Base-by-base conservation (phyloP, 2,329 filamentous ascomycete genomes). In the Exophiala oligosperma region DNA sequence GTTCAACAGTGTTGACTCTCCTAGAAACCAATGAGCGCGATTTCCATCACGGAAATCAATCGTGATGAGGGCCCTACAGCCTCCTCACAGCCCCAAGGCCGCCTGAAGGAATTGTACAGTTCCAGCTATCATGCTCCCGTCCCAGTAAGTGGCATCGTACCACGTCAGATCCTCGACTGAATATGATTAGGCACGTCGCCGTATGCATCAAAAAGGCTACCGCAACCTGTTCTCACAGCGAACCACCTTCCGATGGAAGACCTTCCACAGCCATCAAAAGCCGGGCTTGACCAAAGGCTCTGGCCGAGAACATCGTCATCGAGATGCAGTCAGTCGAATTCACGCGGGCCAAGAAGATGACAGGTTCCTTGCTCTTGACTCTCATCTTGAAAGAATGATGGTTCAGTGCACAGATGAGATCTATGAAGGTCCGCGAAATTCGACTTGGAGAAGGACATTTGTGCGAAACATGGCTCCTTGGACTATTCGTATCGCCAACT, bases 361-460 rank as follows among this genome's bases (percentile, higher is more conserved):
- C 12, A 23, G 54, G 11, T 57, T 52, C 40, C 40, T 57, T 17
- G 35, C 47, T 11, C 5, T 8, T 11, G 54, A 57, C 26, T 24
- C 23, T 2, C 54, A 57, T 35, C 40, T 57, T 28, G 49, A 46
- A 26, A 37, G 49, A 17, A 51, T 57, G 47, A 52, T 57, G 54
- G 54, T 57, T 21, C 54, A 57, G 32, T 28, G 43, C n/a, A 52
- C 26, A 3, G 54, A 57, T 12, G 54, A 57, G 2, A 52, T 57
- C 17, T 57, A 52, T 21, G 49, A 52, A 14, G 49, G 47, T 26
- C 37, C 28, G 17, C 11, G 24, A 5, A 52, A 49, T n/a, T 51
- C 54, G 24, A 57, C 54, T 8, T 57, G 54, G 54, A 37, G 54
- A 28, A 49, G 54, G n/a, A 57, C 54, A 7, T 57, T 57, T 28